Base-by-base conservation (phyloP, 2,329 filamentous ascomycete species). In the Aureobasidium sp. region DNA sequence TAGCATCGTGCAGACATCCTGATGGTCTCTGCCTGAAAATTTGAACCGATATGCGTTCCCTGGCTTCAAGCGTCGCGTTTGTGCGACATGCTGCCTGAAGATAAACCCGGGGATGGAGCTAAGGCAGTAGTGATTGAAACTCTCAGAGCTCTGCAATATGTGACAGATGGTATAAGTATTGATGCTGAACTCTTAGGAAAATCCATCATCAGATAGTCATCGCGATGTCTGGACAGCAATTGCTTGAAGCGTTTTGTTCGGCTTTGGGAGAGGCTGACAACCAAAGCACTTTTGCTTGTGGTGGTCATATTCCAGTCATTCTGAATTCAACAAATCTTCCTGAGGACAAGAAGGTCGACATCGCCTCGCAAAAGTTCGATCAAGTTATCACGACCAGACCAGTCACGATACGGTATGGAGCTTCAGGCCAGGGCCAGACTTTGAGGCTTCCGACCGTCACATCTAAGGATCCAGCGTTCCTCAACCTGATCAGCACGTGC, bases 401-500 rank as follows among this genome's bases (percentile, higher is more conserved):
- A 12, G 35, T 63, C 50, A 60, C 24, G 17, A 52, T 63, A 15
- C 62, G 59, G 7, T 61, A 53, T 44, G 59, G 59, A 17, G 27
- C 59, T 2, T 3, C 27, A 2, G 49, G 49, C 5, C 19, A 29
- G 9, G 59, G 59, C 14, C 39, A 61, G 24, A 31, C 17, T 7
- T 24, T 61, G 48, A 44, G 14, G 9, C 59, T 61, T 19, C 59
- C 59, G 15, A 61, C 37, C n/a, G 19, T 54, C 8, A 40, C 40
- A 15, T 37, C 29, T 7, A 17, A 37, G 1, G 31, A 42, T 17
- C 29, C 33, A 14, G 42, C 39, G 7, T 49, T 63, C 14, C 14
- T 62, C 22, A 37, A 50, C 15, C 59, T 67, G 50, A 44, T 68
- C 35, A 33, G 63, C 6, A 65, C 66, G 33, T 72, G 67, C 29